A percentile compares a stretch with the other conserved stretches of the same genome.
Evolutionary conservation across 2,329 filamentous ascomycete species (phyloP).

Genomic region (Nothophoma quercina): DNA sequence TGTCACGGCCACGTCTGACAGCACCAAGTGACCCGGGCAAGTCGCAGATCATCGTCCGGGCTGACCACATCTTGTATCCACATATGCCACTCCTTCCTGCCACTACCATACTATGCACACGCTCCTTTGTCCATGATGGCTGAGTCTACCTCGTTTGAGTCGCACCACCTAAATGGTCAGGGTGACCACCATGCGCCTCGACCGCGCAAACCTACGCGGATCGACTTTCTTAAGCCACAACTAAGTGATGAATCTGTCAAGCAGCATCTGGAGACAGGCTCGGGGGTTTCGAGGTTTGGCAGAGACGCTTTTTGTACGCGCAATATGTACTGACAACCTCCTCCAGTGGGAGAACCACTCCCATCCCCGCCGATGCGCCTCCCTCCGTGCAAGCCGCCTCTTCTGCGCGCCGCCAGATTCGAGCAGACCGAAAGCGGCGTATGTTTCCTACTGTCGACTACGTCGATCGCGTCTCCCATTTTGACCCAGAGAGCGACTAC

Average conservation of each 20-base stretch:
- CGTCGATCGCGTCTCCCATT: conserved; percentile 88
- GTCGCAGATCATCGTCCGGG: conserved; percentile 38
- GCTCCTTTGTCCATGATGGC: conserved; percentile 35
- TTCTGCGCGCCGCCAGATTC: conserved; percentile 80
- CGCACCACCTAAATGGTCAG: conserved; percentile 32
- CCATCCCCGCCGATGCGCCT: conserved; percentile 87
- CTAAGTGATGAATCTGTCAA: conserved; percentile 42
- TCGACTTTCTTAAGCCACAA: conserved; percentile 46
- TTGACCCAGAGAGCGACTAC: conserved; percentile 91
- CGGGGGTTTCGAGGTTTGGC: conserved; percentile 49
- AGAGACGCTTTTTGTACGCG: conserved; percentile 50
- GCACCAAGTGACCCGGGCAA: conserved; percentile 28
- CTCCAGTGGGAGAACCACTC: conserved; percentile 80
- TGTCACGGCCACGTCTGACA: conserved; percentile 26
- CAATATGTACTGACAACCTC: conserved; percentile 23
- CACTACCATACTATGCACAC: conserved; percentile 39
- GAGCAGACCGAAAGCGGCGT: conserved; percentile 80
- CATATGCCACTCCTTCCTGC: conserved; percentile 14
- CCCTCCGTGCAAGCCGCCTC: conserved; percentile 89
- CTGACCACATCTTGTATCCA: conserved; percentile 35
- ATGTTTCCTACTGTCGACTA: conserved; percentile 95
- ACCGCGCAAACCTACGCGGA: conserved; percentile 45
- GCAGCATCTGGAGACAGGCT: conserved; percentile 34
- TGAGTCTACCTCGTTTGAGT: conserved; percentile 42
- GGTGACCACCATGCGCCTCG: conserved; percentile 43